phyloP scores from a whole-genome alignment of 164 flowering plant species.

The Umbilicus rupestris region DNA sequence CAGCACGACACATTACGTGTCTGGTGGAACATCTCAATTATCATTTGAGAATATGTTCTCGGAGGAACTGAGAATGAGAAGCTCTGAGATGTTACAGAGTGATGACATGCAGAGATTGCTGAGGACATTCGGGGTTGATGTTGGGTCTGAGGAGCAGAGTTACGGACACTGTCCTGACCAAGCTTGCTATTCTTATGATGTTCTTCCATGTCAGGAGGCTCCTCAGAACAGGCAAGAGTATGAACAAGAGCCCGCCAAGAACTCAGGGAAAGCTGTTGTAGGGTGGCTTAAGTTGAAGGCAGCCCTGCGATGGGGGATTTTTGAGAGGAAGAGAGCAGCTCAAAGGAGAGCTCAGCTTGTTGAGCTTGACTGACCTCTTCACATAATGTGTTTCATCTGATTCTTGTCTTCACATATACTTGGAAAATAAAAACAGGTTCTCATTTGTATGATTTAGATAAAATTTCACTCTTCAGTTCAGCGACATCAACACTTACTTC shows the following conservation, averaged over 20 bases:
- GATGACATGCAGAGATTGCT: constrained; percentile 52
- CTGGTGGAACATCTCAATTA: constrained; percentile 16
- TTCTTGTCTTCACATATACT: no score
- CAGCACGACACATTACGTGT: constrained; percentile 16
- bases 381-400: no score
- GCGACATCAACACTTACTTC: no score
- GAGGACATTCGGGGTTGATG: constrained; percentile 22
- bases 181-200: constrained; percentile 21
- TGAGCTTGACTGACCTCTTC: constrained; percentile 28
- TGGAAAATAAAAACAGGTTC: no score
- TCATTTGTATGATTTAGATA: no score
- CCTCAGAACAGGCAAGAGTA: constrained; percentile 13
- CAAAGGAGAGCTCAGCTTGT: constrained; percentile 51
- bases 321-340: constrained; percentile 45
- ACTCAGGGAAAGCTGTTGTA: constrained; percentile 43
- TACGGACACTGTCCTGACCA: constrained; percentile 25
- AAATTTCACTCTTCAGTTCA: no score
- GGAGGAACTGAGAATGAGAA: constrained; percentile 35
- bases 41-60: constrained; percentile 30
- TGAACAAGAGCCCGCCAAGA: constrained; percentile 16
- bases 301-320: constrained; percentile 50
- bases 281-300: constrained; percentile 62
- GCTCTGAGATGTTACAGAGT: constrained; percentile 39
- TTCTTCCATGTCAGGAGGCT: constrained; percentile 25
- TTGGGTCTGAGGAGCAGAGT: constrained; percentile 16